Percentiles rank a stretch among this genome's conserved stretches.
Evolutionary conservation across 2,329 filamentous ascomycete genomes (phyloP).

Genomic region (Periconia macrospinosa): DNA sequence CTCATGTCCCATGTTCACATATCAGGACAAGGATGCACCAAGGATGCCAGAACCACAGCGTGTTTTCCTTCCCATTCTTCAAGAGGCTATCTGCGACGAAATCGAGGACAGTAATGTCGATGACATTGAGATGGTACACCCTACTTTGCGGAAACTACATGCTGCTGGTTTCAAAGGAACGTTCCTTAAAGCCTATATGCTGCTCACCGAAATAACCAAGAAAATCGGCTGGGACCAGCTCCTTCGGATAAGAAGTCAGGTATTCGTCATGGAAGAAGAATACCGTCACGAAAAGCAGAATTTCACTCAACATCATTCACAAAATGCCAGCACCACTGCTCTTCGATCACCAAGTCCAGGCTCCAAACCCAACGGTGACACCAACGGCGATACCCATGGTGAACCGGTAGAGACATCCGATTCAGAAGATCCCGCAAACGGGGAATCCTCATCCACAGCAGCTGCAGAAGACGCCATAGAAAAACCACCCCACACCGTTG

Average conservation of each 20-base stretch:
- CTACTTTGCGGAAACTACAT: slow-evolving; percentile 80
- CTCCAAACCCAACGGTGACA: slow-evolving; percentile 46
- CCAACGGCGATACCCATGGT: slow-evolving; percentile 19
- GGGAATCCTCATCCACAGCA: slow-evolving; percentile 28
- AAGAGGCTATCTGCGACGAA: slow-evolving; percentile 89
- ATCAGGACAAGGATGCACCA: slow-evolving; percentile 96
- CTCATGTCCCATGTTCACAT: slow-evolving; percentile 99
- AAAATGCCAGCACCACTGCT: slow-evolving; percentile 78
- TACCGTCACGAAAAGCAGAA: slow-evolving; percentile 84
- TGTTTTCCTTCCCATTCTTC: slow-evolving; percentile 81
- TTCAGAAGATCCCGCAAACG: slow-evolving; percentile 36
- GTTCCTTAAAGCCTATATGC: slow-evolving; percentile 90
- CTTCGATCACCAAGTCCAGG: slow-evolving; percentile 66
- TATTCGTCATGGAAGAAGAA: slow-evolving; percentile 99
- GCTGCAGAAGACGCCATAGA: slow-evolving; percentile 59
- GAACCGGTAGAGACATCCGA: slow-evolving; percentile 30
- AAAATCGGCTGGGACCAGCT: slow-evolving; percentile 98
- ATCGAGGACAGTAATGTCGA: slow-evolving; percentile 86
- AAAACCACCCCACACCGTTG: slow-evolving; percentile 77
- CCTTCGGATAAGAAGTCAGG: slow-evolving; percentile 89
- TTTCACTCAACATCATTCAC: slow-evolving; percentile 51
- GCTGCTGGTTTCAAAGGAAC: slow-evolving; percentile 92
- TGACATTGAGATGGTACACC: slow-evolving; percentile 83
- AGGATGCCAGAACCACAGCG: slow-evolving; percentile 91
- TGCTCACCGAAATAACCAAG: slow-evolving; percentile 92